Base-by-base conservation (phyloP, 176 grass and related monocot genomes). In the Chloris gayana region DNA sequence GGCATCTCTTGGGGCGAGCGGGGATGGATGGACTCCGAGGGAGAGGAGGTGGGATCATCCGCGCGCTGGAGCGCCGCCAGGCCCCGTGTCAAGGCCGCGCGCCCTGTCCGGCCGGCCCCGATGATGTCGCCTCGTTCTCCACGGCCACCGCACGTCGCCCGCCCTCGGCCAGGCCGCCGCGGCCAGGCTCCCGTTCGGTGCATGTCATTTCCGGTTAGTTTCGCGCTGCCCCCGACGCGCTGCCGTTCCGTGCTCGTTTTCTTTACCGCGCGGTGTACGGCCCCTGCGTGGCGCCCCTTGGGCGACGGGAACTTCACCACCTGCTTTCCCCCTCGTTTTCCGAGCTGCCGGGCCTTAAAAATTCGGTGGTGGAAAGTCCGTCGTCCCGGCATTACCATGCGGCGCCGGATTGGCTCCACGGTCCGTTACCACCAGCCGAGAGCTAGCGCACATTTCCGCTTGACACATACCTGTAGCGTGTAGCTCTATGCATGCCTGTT, bases 1-100 rank as follows among this genome's bases (percentile, higher is more conserved):
- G 12, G 85, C 72, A 87, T 82, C 64, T 87, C 14, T 82, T 35
- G 85, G 73, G 67, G 21, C 25, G 73, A 47, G 13, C 64, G 18
- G 18, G 39, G 0, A 4, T 0, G 1, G 26, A 12, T 14, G 14
- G 64, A 53, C 35, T 32, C 1, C 24, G 6, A 25, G 10, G n/a
- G 67, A 17, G n/a, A 34, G 58, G 58, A 61, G 25, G 58, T 29
- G 25, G 25, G 25, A 29, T 13, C 22, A 9, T n/a, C 22, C 17
- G n/a, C n/a, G n/a, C n/a, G n/a, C n/a, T n/a, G n/a, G n/a, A n/a
- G n/a, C n/a, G 50, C 19, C 31, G 18, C 13, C 78, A 57, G 46
- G 33, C 64, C 72, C 77, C 65, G 85, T 82, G 79, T 53, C 27
- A 12, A 44, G 15, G 59, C 77, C 51, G 19, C 18, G 51, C 51